These are phyloP conservation scores for Naganishia albida DNA, from an alignment of 1,284 basidiomycete genomes.

Conservation along the genomic window DNA sequence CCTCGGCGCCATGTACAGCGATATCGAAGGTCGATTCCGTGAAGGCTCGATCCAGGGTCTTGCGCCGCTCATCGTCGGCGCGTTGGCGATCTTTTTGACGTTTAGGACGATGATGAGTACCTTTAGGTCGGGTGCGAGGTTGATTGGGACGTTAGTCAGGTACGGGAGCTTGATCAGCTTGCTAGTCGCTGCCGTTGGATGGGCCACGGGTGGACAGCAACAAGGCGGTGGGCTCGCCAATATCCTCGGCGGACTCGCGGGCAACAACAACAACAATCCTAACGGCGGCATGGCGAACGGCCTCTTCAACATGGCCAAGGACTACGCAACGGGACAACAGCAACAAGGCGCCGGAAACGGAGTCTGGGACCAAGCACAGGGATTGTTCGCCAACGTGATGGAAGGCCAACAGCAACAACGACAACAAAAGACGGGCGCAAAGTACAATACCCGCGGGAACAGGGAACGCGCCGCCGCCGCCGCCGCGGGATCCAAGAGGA, in stretches of 20 bases:
- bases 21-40: constrained; percentile 5
- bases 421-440: constrained; percentile 1
- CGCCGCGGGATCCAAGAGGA: background rate
- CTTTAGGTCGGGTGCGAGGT: constrained; percentile 3
- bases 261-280: constrained; percentile 12
- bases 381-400: constrained; percentile 24
- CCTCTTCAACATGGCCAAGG: constrained; percentile 26
- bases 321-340: constrained; percentile 19
- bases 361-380: constrained; percentile 25
- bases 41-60: constrained; percentile 14
- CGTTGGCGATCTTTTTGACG: constrained; percentile 25
- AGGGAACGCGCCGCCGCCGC: constrained; percentile 6
- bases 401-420: constrained; percentile 24
- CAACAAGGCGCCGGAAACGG: constrained; percentile 11
- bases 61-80: constrained; percentile 22
- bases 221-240: constrained; percentile 16
- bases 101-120: constrained; percentile 28
- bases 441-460: constrained; percentile 8
- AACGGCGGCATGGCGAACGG: constrained; percentile 27
- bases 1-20: constrained; percentile 10
- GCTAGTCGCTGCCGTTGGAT: constrained; percentile 22
- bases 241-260: constrained; percentile 16
- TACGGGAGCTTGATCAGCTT: constrained; percentile 27
- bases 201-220: constrained; percentile 27
- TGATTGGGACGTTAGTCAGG: constrained; percentile 21